Base-by-base conservation (phyloP, 495 filamentous ascomycete genomes). In the Aeminium ludgeri region DNA sequence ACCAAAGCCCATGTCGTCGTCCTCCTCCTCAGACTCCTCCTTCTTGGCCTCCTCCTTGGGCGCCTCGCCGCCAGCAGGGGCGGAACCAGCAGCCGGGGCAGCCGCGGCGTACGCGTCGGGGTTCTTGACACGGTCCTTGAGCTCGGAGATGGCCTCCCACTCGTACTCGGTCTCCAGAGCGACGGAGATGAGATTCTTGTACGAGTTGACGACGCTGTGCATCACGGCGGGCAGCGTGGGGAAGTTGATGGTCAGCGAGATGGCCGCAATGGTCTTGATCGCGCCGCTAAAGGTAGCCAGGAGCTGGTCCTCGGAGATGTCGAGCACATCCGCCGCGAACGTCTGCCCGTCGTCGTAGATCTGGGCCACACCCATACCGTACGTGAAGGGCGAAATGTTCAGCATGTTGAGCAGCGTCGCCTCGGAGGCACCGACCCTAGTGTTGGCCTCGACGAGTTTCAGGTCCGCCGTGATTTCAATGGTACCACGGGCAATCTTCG, bases 401-500 rank as follows among this genome's bases (percentile, higher is more conserved):
- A 99, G 69, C 86, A 99, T 80, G 81, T 96, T 99, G 48, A 99
- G 77, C 46, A 99, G 74, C 54, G 86, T 87, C 53, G 89, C 87
- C 73, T 99, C 89, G 60, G 89, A 99, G 59, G 89, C 80, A 61
- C 91, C 89, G 70, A 99, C 89, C 72, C 94, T 94, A 70, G 30
- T 68, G 43, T 79, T 79, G 46, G 82, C 76, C 69, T 93, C 84
- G 66, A 95, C 80, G 56, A 99, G 79, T 81, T 94, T 96, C 58
- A 99, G 70, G 58, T 99, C 89, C 55, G 79, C 75, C 40, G 86
- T 93, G 64, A 99, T 99, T 86, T 99, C 89, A 63, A 99, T 96
- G 70, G 89, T 99, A 86, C 89, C 89, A 92, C 89, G 91, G 57
- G 89, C 89, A 68, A 99, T 99, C 82, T 99, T 99, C 72, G 89